phyloP scores from a whole-genome alignment of 495 filamentous ascomycete genomes.

The Mytilinidion resinicola region DNA sequence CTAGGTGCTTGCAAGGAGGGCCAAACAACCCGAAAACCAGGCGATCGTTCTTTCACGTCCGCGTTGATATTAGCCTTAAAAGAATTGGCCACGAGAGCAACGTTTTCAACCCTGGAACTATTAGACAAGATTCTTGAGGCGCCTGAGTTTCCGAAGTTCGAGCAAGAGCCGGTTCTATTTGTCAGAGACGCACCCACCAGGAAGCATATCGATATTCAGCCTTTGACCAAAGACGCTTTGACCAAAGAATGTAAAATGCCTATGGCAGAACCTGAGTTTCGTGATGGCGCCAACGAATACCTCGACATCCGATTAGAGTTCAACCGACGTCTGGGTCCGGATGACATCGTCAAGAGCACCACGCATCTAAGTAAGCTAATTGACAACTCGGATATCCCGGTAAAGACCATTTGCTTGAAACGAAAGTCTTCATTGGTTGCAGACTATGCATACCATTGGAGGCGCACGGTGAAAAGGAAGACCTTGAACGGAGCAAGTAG shows the following conservation, averaged over 20 bases:
- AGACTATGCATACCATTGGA: no score
- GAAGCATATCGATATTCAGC: constrained; percentile 6
- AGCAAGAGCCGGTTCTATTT: constrained; percentile 2
- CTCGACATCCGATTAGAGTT: constrained; percentile 13
- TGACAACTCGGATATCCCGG: constrained; percentile 2
- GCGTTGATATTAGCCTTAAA: constrained; percentile 12
- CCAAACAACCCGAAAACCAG: not conserved
- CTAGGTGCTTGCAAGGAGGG: constrained; percentile 6
- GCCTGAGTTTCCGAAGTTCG: no score
- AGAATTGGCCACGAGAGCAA: not conserved
- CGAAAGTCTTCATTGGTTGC: not conserved
- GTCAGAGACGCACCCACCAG: not conserved
- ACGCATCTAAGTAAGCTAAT: constrained; percentile 6
- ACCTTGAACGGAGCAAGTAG: not conserved
- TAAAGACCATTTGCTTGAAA: not conserved
- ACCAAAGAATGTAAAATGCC: no score
- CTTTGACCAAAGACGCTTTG: not conserved
- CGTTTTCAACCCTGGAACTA: constrained; percentile 2
- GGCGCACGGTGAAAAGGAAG: not conserved
- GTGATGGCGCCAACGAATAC: constrained; percentile 7
- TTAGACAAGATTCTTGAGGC: constrained; percentile 11
- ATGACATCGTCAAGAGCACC: not conserved
- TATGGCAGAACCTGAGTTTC: constrained; percentile 3
- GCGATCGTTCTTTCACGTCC: constrained; percentile 6
- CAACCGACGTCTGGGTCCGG: not conserved